Evolutionary conservation across 2,329 filamentous ascomycete species (phyloP).

Genomic region (Aspergillus sp.): DNA sequence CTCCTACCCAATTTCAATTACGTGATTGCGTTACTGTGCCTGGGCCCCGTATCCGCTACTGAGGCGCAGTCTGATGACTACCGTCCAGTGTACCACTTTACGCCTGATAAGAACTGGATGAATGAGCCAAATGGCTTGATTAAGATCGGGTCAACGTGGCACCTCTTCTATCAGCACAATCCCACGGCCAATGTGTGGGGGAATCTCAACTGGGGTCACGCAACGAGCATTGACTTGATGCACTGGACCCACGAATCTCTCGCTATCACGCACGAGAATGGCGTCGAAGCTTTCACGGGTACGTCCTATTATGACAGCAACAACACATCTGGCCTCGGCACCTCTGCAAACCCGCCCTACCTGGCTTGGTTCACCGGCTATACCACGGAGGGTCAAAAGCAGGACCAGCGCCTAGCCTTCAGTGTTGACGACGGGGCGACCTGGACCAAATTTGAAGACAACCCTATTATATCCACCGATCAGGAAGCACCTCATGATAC

Average conservation of each 20-base stretch:
- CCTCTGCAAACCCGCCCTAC: neutral
- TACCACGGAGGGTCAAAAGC: neutral
- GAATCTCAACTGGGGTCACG: conserved; percentile 52
- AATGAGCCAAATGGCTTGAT: conserved; percentile 17
- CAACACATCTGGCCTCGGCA: conserved; percentile 2
- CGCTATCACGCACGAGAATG: conserved; percentile 1
- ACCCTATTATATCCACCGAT: conserved; percentile 2
- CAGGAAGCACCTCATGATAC: conserved; percentile 8
- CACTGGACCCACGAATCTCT: conserved; percentile 13
- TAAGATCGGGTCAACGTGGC: conserved; percentile 36
- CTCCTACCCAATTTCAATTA: too few species aligned
- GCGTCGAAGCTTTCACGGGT: neutral
- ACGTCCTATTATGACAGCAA: neutral
- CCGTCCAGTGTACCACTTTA: conserved; percentile 1
- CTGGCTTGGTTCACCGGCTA: conserved; percentile 9
- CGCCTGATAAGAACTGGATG: conserved; percentile 11
- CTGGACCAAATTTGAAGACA: neutral
- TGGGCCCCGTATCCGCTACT: too few species aligned
- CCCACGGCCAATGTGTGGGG: conserved; percentile 40
- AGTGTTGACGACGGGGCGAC: neutral
- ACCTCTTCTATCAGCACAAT: conserved; percentile 55
- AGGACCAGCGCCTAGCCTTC: conserved; percentile 5
- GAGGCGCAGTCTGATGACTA: neutral
- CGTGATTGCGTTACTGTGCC: too few species aligned
- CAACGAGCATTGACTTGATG: conserved; percentile 49